Conservation (phyloP, 306 rosid species). For the Argentina anserina region DNA sequence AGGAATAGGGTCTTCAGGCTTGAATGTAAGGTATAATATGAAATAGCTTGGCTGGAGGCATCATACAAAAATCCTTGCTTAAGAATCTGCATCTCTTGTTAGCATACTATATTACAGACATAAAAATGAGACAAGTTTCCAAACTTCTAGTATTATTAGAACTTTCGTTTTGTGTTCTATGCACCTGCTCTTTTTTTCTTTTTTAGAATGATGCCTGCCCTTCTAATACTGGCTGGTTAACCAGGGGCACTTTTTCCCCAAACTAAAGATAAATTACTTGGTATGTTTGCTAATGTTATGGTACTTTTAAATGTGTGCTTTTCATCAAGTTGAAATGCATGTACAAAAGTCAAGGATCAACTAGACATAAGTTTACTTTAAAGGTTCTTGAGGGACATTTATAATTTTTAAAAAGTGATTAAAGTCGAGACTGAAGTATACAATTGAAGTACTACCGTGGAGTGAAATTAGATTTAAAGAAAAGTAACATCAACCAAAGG, state of each 20-base stretch:
- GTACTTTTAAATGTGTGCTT: not conserved
- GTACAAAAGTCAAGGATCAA: not conserved
- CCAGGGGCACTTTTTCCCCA: not conserved
- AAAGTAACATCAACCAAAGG: no score
- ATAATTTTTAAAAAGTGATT: no score
- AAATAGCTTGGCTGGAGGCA: not conserved
- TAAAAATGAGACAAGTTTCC: not conserved
- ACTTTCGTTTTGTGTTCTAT: not conserved
- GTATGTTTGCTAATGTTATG: not conserved
- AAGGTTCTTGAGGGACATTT: no score
- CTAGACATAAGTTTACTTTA: not conserved
- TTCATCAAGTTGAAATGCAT: not conserved
- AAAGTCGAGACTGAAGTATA: no score
- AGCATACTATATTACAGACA: not conserved
- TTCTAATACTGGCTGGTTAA: not conserved
- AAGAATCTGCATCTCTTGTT: not conserved
- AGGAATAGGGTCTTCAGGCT: not conserved
- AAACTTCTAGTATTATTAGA: not conserved
- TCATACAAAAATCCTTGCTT: not conserved
- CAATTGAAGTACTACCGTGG: no score
- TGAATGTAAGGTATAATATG: not conserved
- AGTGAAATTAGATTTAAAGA: no score
- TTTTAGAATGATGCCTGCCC: not conserved
- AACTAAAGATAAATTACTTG: not conserved
- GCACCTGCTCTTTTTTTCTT: not conserved